Percentiles rank a stretch among this genome's conserved stretches.
phyloP scores from a whole-genome alignment of 345 rosid genomes.

The Firmiana major region DNA sequence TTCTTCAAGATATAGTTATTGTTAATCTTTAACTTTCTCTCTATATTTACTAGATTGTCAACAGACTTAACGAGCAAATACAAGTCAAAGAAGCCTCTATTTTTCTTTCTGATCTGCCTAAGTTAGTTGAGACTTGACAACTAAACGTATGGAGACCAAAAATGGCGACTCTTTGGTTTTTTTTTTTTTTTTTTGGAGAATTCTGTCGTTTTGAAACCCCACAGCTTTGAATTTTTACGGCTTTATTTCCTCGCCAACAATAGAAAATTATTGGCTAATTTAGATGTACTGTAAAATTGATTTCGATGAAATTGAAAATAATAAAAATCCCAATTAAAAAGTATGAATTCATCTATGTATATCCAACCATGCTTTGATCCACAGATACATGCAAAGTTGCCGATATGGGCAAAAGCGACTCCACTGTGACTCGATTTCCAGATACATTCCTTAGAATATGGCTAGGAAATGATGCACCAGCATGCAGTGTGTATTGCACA shows the following conservation, averaged over 20 bases:
- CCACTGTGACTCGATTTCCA: slow-evolving; percentile 50
- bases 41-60: not conserved
- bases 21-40: too few species aligned
- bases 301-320: too few species aligned
- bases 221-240: not conserved
- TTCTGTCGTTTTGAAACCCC: not conserved
- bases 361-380: slow-evolving; percentile 39
- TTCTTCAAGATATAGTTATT: too few species aligned
- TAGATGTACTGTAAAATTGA: too few species aligned
- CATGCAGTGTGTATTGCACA: slow-evolving; percentile 63
- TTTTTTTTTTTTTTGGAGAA: too few species aligned
- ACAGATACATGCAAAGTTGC: slow-evolving; percentile 59
- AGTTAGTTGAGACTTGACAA: not conserved
- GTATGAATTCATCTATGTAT: not conserved
- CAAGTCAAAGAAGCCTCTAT: not conserved
- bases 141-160: not conserved
- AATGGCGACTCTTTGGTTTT: too few species aligned
- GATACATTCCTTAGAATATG: slow-evolving; percentile 57
- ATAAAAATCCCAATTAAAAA: too few species aligned
- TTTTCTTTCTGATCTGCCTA: not conserved
- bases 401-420: slow-evolving; percentile 43
- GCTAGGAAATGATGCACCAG: slow-evolving; percentile 40
- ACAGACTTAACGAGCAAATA: too few species aligned
- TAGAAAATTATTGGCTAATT: too few species aligned
- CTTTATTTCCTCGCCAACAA: not conserved